A percentile compares a stretch with the other conserved stretches of the same genome.
Evolutionary conservation across 129 eudicot species (phyloP).

Genomic region (Helianthus annuus): DNA sequence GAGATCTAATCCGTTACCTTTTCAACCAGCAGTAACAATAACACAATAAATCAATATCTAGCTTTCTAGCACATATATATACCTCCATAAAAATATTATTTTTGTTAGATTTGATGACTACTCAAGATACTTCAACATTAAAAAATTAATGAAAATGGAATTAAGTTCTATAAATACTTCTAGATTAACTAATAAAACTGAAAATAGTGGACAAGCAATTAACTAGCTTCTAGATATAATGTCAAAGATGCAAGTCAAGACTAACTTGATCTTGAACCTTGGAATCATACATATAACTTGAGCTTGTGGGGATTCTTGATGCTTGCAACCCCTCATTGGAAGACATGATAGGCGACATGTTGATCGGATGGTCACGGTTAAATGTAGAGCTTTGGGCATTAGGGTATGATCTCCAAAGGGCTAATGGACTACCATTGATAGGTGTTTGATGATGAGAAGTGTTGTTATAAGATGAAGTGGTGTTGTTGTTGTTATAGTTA

Average conservation of each 20-base stretch:
- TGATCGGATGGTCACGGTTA: slow-evolving; percentile 34
- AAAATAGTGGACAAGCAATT: slow-evolving; percentile 19
- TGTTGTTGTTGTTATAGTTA: background rate
- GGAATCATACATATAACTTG: slow-evolving; percentile 46
- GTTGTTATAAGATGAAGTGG: slow-evolving; percentile 18
- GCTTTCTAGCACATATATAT: background rate
- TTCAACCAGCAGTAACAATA: background rate
- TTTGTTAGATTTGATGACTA: slow-evolving; percentile 33
- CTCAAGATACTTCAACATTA: slow-evolving; percentile 24
- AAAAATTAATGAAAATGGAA: background rate
- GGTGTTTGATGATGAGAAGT: slow-evolving; percentile 40
- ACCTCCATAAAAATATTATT: background rate
- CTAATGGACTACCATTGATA: slow-evolving; percentile 75
- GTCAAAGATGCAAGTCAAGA: slow-evolving; percentile 89
- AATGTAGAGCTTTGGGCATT: slow-evolving; percentile 31
- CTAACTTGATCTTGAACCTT: slow-evolving; percentile 82
- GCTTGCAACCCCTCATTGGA: slow-evolving; percentile 24
- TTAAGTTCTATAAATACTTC: slow-evolving; percentile 23
- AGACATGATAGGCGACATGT: slow-evolving; percentile 19
- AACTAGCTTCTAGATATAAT: background rate
- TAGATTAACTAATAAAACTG: slow-evolving; percentile 20
- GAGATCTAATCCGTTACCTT: background rate
- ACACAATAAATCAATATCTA: no score
- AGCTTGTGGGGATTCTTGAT: slow-evolving; percentile 26
- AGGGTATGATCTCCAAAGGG: slow-evolving; percentile 60